Conservation (phyloP, 2,329 filamentous ascomycete genomes). For the Penicillium olsonii region DNA sequence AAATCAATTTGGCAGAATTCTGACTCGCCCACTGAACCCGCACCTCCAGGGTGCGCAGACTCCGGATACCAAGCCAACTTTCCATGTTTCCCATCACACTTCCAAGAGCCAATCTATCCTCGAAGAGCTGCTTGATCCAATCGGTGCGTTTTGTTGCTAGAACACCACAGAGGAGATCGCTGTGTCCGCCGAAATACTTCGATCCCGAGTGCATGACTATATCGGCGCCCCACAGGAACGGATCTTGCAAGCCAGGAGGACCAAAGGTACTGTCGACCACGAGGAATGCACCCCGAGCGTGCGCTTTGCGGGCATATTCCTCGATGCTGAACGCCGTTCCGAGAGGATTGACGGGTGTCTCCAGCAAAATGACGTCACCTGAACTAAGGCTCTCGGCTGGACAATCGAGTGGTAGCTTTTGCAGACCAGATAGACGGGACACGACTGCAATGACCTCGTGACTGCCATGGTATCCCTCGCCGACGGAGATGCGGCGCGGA, state of each 20-base stretch:
- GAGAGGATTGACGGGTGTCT: constrained; percentile 88
- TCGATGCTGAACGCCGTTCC: constrained; percentile 74
- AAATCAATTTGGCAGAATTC: constrained; percentile 68
- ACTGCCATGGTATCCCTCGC: constrained; percentile 87
- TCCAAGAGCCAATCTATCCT: constrained; percentile 73
- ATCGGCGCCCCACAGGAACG: constrained; percentile 77
- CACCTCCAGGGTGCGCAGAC: constrained; percentile 78
- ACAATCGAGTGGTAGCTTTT: constrained; percentile 71
- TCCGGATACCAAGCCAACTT: constrained; percentile 84
- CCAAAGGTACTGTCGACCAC: constrained; percentile 88
- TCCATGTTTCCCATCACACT: constrained; percentile 84
- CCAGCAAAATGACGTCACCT: constrained; percentile 76
- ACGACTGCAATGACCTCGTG: constrained; percentile 80
- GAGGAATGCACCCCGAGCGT: constrained; percentile 65
- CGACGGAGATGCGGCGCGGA: constrained; percentile 78
- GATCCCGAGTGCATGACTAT: constrained; percentile 90
- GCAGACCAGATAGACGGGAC: constrained; percentile 71
- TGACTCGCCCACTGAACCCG: constrained; percentile 72
- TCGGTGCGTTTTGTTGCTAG: constrained; percentile 59
- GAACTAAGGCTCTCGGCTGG: constrained; percentile 63
- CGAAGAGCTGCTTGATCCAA: constrained; percentile 60
- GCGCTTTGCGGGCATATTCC: constrained; percentile 67
- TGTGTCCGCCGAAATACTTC: constrained; percentile 94
- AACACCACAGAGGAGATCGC: constrained; percentile 85
- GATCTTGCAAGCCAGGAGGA: constrained; percentile 85